These are phyloP conservation scores for Phoma sp. DNA, from an alignment of 2,329 filamentous ascomycete genomes.

Conservation along the genomic window DNA sequence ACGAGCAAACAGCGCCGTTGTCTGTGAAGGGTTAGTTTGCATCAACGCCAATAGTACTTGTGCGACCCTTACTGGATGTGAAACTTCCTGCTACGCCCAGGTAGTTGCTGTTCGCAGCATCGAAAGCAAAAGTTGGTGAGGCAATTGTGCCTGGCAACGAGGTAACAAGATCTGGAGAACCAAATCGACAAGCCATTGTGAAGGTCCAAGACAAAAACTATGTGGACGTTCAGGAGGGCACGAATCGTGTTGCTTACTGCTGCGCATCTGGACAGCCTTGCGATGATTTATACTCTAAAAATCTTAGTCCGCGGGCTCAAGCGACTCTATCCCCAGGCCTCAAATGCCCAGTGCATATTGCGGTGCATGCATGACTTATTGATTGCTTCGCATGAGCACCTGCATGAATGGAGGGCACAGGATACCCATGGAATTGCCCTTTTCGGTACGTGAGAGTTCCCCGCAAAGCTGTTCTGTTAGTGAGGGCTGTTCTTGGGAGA, in stretches of 20 bases:
- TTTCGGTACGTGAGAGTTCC: background rate
- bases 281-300: background rate
- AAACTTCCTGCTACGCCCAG: constrained; percentile 23
- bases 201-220: background rate
- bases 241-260: background rate
- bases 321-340: background rate
- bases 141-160: constrained; percentile 15
- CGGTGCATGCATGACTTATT: constrained; percentile 5
- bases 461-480: background rate
- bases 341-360: background rate
- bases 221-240: background rate
- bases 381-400: background rate
- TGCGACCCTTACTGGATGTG: constrained; percentile 9
- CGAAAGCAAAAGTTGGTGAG: constrained; percentile 26
- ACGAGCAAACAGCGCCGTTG: constrained; percentile 24
- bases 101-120: constrained; percentile 20
- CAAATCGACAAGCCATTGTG: constrained; percentile 26
- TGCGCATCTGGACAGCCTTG: background rate
- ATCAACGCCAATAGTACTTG: background rate
- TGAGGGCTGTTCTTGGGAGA: background rate
- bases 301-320: background rate
- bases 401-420: background rate
- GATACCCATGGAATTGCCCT: background rate
- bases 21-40: constrained; percentile 2
- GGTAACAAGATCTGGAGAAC: constrained; percentile 25